Percentiles rank a stretch among this genome's conserved stretches.
phyloP scores from a whole-genome alignment of 257 asterid species.

The Ocimum tenuiflorum region DNA sequence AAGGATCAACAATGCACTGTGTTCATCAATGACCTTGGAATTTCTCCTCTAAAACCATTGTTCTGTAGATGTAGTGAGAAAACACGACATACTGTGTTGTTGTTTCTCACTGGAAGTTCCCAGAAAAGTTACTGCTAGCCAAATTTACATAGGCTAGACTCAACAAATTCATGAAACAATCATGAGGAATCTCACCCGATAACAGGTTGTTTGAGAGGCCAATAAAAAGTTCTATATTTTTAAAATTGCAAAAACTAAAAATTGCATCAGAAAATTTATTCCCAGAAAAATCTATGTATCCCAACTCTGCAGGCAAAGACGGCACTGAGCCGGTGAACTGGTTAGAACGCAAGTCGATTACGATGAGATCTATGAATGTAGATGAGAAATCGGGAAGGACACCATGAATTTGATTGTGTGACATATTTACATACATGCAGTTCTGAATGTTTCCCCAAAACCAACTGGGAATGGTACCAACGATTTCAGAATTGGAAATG shows the following conservation, averaged over 20 bases:
- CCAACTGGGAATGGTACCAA: not conserved
- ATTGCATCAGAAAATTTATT: not conserved
- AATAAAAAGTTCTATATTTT: not conserved
- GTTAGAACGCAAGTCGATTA: no score
- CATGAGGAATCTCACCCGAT: not conserved
- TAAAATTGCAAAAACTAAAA: not conserved
- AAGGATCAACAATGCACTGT: no score
- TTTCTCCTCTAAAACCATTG: no score
- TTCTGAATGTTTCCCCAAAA: not conserved
- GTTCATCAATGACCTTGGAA: no score
- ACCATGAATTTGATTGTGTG: not conserved
- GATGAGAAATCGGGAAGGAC: not conserved
- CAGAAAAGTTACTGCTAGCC: not conserved
- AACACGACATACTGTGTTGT: not conserved
- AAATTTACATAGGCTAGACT: not conserved
- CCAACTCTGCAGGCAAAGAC: not conserved
- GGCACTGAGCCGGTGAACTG: no score
- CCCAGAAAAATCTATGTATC: not conserved
- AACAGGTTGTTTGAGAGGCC: not conserved
- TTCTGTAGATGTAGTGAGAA: not conserved
- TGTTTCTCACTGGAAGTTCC: not conserved
- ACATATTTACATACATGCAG: not conserved
- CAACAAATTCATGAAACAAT: not conserved
- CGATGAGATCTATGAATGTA: no score
- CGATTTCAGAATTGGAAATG: not conserved